Base-by-base conservation (phyloP, 345 rosid species). In the Eucalyptus marginata region DNA sequence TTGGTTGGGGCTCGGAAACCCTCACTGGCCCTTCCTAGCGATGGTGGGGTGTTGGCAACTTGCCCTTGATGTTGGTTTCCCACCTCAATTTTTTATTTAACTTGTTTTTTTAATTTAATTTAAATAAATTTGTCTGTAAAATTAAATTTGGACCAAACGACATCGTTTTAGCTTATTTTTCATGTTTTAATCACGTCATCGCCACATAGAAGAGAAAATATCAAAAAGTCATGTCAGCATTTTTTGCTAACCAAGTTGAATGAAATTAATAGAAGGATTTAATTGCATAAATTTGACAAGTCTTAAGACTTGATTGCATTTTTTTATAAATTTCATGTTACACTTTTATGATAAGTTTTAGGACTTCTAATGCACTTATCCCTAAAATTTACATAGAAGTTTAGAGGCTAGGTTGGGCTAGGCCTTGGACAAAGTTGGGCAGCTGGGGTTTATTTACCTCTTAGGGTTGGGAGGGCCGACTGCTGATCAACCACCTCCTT, bases 1-100 rank as follows among this genome's bases (percentile, higher is more conserved):
- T 0, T 52, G 1, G 58, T 0, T 52, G 10, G 25, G 58, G 25
- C 58, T 52, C 2, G 0, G 0, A 52, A 52, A 52, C 10, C 58
- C 25, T 52, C 10, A 52, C 25, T 52, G 1, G 58, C 58, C 10
- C 25, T 52, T 52, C 25, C 13, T 56, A 10, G 62, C 9, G 0
- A 24, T 56, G 1, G 62, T 56, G 29, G 62, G 62, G 62, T 25
- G 0, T 24, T 56, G 62, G 29, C 29, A 22, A 25, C 29, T 1
- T 22, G 0, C 29, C 29, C 29, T 24, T 56, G 13, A 22, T 25
- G 29, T 22, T 56, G 62, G 62, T 56, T 56, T 56, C 62, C 29
- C 29, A 24, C 6, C 29, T 13, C 13, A 56, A 56, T 22, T 56
- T 56, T 56, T 52, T 52, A 52, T 52, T 52, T 52, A 52, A 52